These are phyloP conservation scores for Naumovozyma baii DNA, from an alignment of 805 yeast genomes.

Conservation along the genomic window DNA sequence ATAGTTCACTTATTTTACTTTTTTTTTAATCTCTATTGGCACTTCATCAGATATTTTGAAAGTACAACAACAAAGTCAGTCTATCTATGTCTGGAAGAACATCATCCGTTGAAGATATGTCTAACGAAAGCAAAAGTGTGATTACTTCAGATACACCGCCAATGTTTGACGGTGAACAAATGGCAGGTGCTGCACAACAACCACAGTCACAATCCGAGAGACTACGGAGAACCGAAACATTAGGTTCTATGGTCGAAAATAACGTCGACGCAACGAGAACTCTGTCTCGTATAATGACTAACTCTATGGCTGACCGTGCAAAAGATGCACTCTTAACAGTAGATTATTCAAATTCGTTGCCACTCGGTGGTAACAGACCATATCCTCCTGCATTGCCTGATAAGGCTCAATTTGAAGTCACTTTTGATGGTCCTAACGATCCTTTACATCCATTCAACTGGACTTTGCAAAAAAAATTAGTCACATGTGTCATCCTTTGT, in stretches of 20 bases:
- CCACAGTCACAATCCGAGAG: no score
- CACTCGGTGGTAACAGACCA: slow-evolving; percentile 60
- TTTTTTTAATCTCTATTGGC: no score
- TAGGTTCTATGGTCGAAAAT: slow-evolving; percentile 12
- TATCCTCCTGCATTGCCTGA: slow-evolving; percentile 56
- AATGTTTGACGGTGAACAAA: slow-evolving; percentile 2
- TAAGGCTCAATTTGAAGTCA: slow-evolving; percentile 49
- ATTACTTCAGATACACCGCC: neutral
- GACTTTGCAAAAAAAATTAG: slow-evolving; percentile 40
- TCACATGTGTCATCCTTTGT: slow-evolving; percentile 40
- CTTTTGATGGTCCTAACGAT: slow-evolving; percentile 70
- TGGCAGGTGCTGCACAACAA: neutral
- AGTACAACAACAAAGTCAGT: no score
- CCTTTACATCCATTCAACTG: slow-evolving; percentile 77
- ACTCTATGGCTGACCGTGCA: slow-evolving; percentile 7
- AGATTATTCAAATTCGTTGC: slow-evolving; percentile 10
- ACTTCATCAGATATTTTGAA: no score
- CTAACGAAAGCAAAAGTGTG: neutral
- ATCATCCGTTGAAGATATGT: neutral
- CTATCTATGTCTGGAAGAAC: neutral
- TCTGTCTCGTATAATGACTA: slow-evolving; percentile 11
- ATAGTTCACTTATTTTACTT: no score
- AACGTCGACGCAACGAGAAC: slow-evolving; percentile 7
- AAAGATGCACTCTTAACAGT: slow-evolving; percentile 2
- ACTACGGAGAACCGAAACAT: slow-evolving; percentile 7